Percentiles rank a stretch among this genome's conserved stretches.
Evolutionary conservation across 1,284 basidiomycete species (phyloP).

Genomic region (Cryptococcus amylolentus): DNA sequence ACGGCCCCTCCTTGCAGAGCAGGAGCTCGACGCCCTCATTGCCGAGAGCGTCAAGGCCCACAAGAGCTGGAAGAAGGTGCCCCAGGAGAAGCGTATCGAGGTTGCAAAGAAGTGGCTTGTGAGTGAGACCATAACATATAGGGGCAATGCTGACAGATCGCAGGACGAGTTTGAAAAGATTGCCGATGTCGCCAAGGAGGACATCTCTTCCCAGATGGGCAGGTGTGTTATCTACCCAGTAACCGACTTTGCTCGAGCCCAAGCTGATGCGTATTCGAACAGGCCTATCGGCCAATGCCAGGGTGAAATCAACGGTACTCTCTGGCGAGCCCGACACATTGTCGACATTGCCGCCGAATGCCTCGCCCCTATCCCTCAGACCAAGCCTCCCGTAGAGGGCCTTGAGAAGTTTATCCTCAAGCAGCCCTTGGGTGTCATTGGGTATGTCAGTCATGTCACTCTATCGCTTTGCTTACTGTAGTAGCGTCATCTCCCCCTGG

Average conservation of each 20-base stretch:
- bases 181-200: conserved; percentile 65
- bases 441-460: conserved; percentile 57
- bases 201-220: conserved; percentile 76
- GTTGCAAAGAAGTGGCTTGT: conserved; percentile 76
- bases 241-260: not conserved
- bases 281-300: conserved; percentile 73
- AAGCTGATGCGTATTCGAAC: conserved; percentile 1
- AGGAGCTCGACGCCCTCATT: conserved; percentile 62
- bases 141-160: not conserved
- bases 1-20: conserved; percentile 45
- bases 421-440: conserved; percentile 79
- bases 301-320: conserved; percentile 75
- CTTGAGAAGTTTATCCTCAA: conserved; percentile 78
- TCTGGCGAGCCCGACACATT: conserved; percentile 79
- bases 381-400: conserved; percentile 73
- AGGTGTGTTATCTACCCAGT: conserved; percentile 52
- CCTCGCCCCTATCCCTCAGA: conserved; percentile 71
- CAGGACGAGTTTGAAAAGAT: conserved; percentile 72
- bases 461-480: conserved; percentile 27
- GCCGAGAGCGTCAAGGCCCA: conserved; percentile 62
- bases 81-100: conserved; percentile 67
- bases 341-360: conserved; percentile 73
- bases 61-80: conserved; percentile 65
- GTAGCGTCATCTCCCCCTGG: conserved; percentile 38
- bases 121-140: conserved; percentile 17